Evolutionary conservation across 306 rosid genomes (phyloP), one percentile per base, ranked within the genome.

Genomic region (Prunus mongolica): DNA sequence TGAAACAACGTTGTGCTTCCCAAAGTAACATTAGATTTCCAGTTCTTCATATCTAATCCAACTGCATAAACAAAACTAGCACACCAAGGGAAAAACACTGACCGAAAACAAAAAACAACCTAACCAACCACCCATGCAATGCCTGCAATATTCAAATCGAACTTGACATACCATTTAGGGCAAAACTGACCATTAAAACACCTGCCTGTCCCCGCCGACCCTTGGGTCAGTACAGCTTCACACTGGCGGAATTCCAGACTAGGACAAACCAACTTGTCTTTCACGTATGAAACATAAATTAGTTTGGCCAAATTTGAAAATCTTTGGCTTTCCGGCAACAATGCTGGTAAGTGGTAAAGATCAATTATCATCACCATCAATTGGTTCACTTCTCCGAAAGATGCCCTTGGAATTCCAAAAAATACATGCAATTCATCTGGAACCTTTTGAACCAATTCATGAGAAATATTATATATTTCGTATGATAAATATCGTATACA

Each of bases 401-500:
- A 27, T 25, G 18, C 41, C 34, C 13, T 15, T 51, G 19, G 18
- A 51, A 51, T 14, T 51, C 44, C n/a, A 6, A 51, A 14, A 51
- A 51, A 6, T 51, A 51, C 0, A 71, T 6, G 28, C 41, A 60
- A 49, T 72, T 45, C 66, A 38, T 72, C 74, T 34, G 49, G 49
- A 58, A 65, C 75, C 55, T 68, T 50, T 76, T 58, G 70, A 82
- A 79, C 79, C 63, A 77, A 74, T 75, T 57, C 52, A 54, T n/a
- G 78, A 25, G 27, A 60, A 67, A 65, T 27, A 28, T 18, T 68
- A n/a, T 77, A 73, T 77, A 67, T 74, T 84, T 78, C 76, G 67
- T 85, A 76, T 44, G 57, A 83, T 27, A 75, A 62, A 32, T 72
- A 49, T 54, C 1, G 80, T 82, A 83, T 60, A 80, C 77, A 82